These are phyloP conservation scores for Ascocoryne sarcoides DNA, from an alignment of 2,329 filamentous ascomycete genomes.

Conservation along the genomic window DNA sequence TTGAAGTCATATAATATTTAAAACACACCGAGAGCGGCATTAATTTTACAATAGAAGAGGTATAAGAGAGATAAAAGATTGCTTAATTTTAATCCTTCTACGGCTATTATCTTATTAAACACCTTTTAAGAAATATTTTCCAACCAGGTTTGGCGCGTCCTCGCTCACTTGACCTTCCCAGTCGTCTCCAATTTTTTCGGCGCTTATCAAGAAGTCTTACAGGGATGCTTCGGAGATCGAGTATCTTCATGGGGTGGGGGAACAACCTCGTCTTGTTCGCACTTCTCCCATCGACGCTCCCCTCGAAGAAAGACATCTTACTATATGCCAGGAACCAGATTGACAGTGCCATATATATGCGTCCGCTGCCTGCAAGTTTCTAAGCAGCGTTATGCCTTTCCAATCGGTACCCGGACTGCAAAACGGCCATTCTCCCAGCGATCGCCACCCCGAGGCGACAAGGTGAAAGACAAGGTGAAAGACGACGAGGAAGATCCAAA, in stretches of 20 bases:
- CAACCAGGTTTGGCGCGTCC: too few relatives aligned
- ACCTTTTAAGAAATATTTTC: too few relatives aligned
- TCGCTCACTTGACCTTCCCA: too few relatives aligned
- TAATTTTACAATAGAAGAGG: too few relatives aligned
- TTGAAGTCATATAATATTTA: too few relatives aligned
- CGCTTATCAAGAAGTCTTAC: background rate
- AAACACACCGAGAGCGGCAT: too few relatives aligned
- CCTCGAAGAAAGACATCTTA: slow-evolving; percentile 1
- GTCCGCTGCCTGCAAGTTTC: slow-evolving; percentile 23
- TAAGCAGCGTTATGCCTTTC: slow-evolving; percentile 14
- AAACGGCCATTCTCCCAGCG: slow-evolving; percentile 13
- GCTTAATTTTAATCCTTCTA: too few relatives aligned
- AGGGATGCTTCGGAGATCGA: background rate
- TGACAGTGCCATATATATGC: slow-evolving; percentile 16
- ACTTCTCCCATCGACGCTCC: background rate
- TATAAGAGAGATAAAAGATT: too few relatives aligned
- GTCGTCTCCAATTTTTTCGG: too few relatives aligned
- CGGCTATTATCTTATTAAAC: too few relatives aligned
- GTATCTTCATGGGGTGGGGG: background rate
- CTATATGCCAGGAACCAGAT: slow-evolving; percentile 25
- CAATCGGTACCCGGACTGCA: slow-evolving; percentile 5
- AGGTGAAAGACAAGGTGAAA: slow-evolving; percentile 11
- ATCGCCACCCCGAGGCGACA: slow-evolving; percentile 18
- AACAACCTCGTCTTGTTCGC: background rate
- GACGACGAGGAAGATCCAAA: slow-evolving; percentile 8